A percentile compares a stretch with the other conserved stretches of the same genome.
phyloP scores from a whole-genome alignment of 2,329 filamentous ascomycete species.

The Talaromyces sp. region DNA sequence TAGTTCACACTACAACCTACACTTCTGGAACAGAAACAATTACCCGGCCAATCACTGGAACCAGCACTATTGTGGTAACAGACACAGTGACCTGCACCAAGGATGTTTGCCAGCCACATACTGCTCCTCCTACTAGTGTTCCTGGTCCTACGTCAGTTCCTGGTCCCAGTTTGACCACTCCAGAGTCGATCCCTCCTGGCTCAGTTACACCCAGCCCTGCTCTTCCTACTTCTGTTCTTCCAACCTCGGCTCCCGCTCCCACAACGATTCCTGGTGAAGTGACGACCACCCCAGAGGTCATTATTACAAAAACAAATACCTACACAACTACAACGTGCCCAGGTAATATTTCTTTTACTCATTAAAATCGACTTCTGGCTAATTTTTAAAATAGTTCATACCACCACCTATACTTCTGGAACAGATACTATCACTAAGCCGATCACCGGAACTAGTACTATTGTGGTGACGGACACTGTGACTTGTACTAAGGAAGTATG shows the following conservation, averaged over 20 bases:
- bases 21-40: slow-evolving; percentile 1
- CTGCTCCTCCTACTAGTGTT: neutral
- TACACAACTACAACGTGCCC: slow-evolving; percentile 7
- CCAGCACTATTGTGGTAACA: neutral
- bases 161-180: neutral
- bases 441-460: slow-evolving; percentile 9
- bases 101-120: neutral
- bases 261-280: neutral
- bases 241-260: slow-evolving; percentile 4
- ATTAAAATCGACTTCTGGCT: neutral
- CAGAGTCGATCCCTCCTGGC: neutral
- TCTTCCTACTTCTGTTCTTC: slow-evolving; percentile 1
- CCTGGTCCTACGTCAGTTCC: neutral
- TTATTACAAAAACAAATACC: slow-evolving; percentile 6
- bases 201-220: neutral
- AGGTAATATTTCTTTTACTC: neutral
- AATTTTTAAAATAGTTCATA: slow-evolving; percentile 3
- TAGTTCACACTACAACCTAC: slow-evolving; percentile 3
- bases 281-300: neutral
- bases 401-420: slow-evolving; percentile 10
- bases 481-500: slow-evolving; percentile 13
- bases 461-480: slow-evolving; percentile 9
- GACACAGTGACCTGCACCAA: slow-evolving; percentile 7
- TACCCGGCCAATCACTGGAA: slow-evolving; percentile 1
- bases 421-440: slow-evolving; percentile 10